These are phyloP conservation scores for Aspergillus saccharolyticus DNA, from an alignment of 495 filamentous ascomycete species.

Conservation along the genomic window DNA sequence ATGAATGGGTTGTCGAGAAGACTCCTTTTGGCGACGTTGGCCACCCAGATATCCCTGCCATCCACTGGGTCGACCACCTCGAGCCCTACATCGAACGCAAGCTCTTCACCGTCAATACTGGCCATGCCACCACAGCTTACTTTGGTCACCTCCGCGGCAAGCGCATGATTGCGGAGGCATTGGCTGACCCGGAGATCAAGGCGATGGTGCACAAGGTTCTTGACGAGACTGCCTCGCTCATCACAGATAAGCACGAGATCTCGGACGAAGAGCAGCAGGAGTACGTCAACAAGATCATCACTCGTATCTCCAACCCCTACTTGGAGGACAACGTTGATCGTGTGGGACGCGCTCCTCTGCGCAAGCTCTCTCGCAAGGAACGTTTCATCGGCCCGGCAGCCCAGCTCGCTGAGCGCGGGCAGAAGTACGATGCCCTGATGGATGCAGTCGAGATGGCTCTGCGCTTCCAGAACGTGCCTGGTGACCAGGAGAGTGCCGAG, in stretches of 20 bases:
- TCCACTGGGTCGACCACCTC: conserved; percentile 88
- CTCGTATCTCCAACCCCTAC: conserved; percentile 90
- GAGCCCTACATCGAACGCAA: conserved; percentile 97
- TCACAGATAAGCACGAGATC: conserved; percentile 82
- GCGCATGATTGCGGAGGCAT: conserved; percentile 78
- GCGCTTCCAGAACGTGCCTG: conserved; percentile 86
- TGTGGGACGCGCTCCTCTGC: conserved; percentile 88
- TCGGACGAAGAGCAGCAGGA: conserved; percentile 68
- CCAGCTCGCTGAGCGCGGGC: conserved; percentile 71
- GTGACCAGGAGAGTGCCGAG: conserved; percentile 78
- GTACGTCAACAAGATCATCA: conserved; percentile 89
- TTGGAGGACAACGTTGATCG: conserved; percentile 90
- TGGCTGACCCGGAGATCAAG: conserved; percentile 64
- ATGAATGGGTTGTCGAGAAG: conserved; percentile 93
- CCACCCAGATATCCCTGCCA: conserved; percentile 72
- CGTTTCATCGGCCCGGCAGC: conserved; percentile 91
- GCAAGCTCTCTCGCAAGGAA: conserved; percentile 89
- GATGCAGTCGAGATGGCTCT: conserved; percentile 80
- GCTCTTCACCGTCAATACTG: conserved; percentile 98
- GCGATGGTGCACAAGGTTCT: conserved; percentile 69
- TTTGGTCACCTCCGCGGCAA: conserved; percentile 81
- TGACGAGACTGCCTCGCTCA: conserved; percentile 75
- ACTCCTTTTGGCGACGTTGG: conserved; percentile 65
- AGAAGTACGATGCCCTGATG: conserved; percentile 63
- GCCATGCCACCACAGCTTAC: conserved; percentile 96